A percentile compares a stretch with the other conserved stretches of the same genome.
phyloP scores from a whole-genome alignment of 352 stramenopile genomes.

The Globisporangium carolinianum region DNA sequence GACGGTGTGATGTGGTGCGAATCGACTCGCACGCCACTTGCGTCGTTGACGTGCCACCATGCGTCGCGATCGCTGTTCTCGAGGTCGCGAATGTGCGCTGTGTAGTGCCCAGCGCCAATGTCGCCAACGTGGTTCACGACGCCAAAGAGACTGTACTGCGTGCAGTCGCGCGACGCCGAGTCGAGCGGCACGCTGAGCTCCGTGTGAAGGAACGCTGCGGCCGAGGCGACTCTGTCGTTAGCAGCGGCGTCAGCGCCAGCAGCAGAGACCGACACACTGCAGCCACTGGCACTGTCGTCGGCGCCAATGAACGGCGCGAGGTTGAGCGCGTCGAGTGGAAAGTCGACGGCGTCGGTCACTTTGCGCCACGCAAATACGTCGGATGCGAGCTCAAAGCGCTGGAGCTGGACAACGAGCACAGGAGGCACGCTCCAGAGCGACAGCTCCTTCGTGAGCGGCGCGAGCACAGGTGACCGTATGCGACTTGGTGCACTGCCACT shows the following conservation, averaged over 20 bases:
- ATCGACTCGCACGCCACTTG: conserved; percentile 9
- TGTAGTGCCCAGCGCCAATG: conserved; percentile 93
- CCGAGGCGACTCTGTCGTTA: conserved; percentile 14
- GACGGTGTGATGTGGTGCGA: conserved; percentile 31
- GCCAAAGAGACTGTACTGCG: conserved; percentile 90
- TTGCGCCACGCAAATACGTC: conserved; percentile 54
- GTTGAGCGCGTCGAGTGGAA: conserved; percentile 86
- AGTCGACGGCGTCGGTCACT: conserved; percentile 89
- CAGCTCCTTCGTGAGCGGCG: conserved; percentile 41
- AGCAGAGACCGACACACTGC: neutral
- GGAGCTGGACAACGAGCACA: conserved; percentile 57
- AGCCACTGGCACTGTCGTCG: neutral
- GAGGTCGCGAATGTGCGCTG: conserved; percentile 37
- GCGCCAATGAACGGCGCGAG: conserved; percentile 36
- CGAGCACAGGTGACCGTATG: neutral
- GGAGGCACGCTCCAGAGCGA: conserved; percentile 47
- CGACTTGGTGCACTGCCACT: neutral
- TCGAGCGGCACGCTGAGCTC: conserved; percentile 33
- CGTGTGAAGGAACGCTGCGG: conserved; percentile 23
- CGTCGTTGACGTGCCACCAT: conserved; percentile 95
- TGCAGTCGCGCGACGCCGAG: conserved; percentile 32
- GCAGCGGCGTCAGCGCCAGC: conserved; percentile 5
- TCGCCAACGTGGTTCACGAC: conserved; percentile 93
- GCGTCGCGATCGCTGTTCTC: conserved; percentile 16
- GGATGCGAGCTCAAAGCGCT: conserved; percentile 59